Percentiles rank a stretch among this genome's conserved stretches.
phyloP scores from a whole-genome alignment of 2,329 filamentous ascomycete species.

The Penicillium sp. region DNA sequence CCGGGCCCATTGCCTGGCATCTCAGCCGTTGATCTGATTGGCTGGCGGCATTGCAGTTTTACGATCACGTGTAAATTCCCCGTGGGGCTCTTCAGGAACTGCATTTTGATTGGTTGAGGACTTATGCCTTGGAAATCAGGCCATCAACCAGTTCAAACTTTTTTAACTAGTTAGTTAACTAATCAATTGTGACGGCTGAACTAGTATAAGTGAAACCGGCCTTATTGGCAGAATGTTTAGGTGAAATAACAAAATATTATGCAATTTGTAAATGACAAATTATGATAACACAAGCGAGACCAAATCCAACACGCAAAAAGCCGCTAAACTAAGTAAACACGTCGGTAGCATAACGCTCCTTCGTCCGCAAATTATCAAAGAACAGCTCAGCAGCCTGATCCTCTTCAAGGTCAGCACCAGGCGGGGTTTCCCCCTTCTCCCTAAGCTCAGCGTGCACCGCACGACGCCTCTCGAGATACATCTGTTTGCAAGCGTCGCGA shows the following conservation, averaged over 20 bases:
- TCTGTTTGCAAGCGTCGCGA: conserved; percentile 38
- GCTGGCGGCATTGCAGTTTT: neutral
- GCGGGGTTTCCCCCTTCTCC: conserved; percentile 37
- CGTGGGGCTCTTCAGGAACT: neutral
- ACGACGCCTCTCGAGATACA: conserved; percentile 29
- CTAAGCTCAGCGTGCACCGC: conserved; percentile 36
- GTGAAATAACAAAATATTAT: neutral
- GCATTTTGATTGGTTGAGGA: neutral
- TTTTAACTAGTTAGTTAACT: too few species aligned
- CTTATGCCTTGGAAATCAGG: neutral
- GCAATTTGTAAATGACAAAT: neutral
- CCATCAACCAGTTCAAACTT: neutral
- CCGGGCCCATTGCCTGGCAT: neutral
- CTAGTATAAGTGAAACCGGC: too few species aligned
- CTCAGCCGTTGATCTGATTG: conserved; percentile 1
- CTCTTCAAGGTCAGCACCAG: conserved; percentile 21
- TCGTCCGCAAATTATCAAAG: conserved; percentile 34
- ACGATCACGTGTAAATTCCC: neutral
- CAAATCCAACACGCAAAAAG: neutral
- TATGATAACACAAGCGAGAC: neutral
- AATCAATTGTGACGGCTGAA: too few species aligned
- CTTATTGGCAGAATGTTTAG: too few species aligned
- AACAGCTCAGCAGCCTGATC: conserved; percentile 29
- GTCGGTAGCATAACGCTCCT: conserved; percentile 59
- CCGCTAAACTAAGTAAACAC: conserved; percentile 47